Percentiles rank a stretch among this genome's conserved stretches.
Conservation (phyloP, 23 red algal species). For the Cyanidium caldarium region DNA sequence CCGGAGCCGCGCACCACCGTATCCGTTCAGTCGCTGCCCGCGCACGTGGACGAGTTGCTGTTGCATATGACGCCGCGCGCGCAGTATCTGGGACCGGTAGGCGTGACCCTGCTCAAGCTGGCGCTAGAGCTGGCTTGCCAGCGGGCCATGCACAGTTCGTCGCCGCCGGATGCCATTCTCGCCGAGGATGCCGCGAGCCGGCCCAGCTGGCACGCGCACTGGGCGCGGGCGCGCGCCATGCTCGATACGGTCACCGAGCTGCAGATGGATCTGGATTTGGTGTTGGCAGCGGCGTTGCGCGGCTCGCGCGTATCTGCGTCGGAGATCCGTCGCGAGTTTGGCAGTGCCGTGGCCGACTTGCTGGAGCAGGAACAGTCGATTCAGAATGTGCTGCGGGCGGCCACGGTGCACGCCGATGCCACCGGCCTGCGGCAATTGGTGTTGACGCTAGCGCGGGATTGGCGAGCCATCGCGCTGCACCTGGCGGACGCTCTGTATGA, state of each 20-base stretch:
- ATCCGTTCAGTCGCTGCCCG: too few relatives aligned
- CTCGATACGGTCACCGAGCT: conserved; percentile 38
- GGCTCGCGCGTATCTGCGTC: conserved; percentile 4
- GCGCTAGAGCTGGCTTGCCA: too few relatives aligned
- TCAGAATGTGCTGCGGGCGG: conserved; percentile 14
- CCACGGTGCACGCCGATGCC: conserved; percentile 26
- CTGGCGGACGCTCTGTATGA: conserved; percentile 28
- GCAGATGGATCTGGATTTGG: conserved; percentile 70
- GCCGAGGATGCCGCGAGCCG: too few relatives aligned
- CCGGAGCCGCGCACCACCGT: too few relatives aligned
- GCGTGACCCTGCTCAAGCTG: too few relatives aligned
- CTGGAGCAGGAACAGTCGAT: conserved; percentile 21
- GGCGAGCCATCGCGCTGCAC: conserved; percentile 41
- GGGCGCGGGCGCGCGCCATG: too few relatives aligned
- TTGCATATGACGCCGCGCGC: too few relatives aligned
- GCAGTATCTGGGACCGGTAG: too few relatives aligned
- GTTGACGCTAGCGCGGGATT: conserved; percentile 25
- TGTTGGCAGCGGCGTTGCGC: conserved; percentile 48
- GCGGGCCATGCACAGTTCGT: too few relatives aligned
- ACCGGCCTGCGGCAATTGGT: conserved; percentile 30
- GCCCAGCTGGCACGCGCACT: too few relatives aligned
- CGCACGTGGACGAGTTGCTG: too few relatives aligned
- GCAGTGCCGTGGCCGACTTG: conserved; percentile 23
- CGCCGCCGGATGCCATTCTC: too few relatives aligned
- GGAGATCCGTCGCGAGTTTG: conserved; percentile 32